These are phyloP conservation scores for Tricholoma flavovirens DNA, from an alignment of 768 basidiomycete genomes.

Conservation along the genomic window DNA sequence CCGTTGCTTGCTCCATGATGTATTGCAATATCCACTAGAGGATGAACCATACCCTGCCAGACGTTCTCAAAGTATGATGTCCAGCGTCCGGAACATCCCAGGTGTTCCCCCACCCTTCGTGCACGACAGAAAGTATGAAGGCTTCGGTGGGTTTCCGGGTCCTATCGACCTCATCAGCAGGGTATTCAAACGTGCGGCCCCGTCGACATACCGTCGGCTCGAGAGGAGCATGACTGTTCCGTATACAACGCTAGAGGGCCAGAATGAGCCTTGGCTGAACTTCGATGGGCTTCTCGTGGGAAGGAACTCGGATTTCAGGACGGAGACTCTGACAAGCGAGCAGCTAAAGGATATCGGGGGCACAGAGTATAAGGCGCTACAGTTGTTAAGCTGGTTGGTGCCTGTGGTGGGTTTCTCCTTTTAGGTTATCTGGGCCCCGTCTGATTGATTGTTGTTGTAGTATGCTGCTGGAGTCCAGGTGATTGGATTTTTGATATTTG, in stretches of 20 bases:
- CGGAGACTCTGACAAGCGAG: constrained; percentile 52
- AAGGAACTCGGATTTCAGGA: constrained; percentile 53
- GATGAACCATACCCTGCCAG: constrained; percentile 4
- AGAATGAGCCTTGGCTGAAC: constrained; percentile 32
- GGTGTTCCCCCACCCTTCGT: constrained; percentile 1
- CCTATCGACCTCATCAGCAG: constrained; percentile 32
- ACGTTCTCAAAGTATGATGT: not conserved
- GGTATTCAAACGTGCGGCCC: constrained; percentile 35
- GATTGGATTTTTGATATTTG: constrained; percentile 49
- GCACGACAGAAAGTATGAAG: constrained; percentile 28
- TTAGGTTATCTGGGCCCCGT: not conserved
- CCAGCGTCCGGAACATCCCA: not conserved
- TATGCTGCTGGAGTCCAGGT: constrained; percentile 61
- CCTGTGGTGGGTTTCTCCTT: constrained; percentile 31
- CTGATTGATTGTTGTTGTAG: constrained; percentile 29
- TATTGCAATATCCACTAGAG: not conserved
- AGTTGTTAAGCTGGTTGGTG: constrained; percentile 43
- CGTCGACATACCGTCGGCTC: constrained; percentile 37
- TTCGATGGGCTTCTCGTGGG: constrained; percentile 43
- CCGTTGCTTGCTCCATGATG: not conserved
- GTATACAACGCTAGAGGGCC: constrained; percentile 31
- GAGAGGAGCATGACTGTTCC: constrained; percentile 49
- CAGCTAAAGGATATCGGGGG: constrained; percentile 72
- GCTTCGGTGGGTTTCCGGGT: constrained; percentile 44
- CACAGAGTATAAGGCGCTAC: constrained; percentile 65